Conservation (phyloP, 2,329 filamentous ascomycete species). For the Monosporascus sp. region DNA sequence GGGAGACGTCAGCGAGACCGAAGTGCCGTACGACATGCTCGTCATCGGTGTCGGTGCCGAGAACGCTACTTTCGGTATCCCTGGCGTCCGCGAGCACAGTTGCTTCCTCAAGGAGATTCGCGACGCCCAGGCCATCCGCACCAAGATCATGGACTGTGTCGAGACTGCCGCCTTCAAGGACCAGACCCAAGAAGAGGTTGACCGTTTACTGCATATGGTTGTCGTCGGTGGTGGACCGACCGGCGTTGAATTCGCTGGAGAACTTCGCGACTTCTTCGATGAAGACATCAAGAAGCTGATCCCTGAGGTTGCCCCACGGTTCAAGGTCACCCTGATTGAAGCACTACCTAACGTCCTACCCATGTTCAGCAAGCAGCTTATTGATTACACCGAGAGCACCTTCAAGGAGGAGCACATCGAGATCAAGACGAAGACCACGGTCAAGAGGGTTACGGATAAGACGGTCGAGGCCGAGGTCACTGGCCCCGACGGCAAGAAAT, state of each 20-base stretch:
- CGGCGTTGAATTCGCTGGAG: conserved; percentile 96
- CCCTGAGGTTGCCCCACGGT: conserved; percentile 88
- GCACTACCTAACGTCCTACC: conserved; percentile 93
- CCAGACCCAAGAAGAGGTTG: conserved; percentile 79
- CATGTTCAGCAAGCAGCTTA: conserved; percentile 98
- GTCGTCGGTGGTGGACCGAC: conserved; percentile 90
- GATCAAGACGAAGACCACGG: conserved; percentile 98
- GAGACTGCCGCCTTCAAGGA: conserved; percentile 99
- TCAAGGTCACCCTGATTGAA: conserved; percentile 96
- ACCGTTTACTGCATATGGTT: conserved; percentile 97
- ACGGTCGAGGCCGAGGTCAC: conserved; percentile 85
- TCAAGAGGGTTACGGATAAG: conserved; percentile 93
- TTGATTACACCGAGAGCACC: conserved; percentile 98
- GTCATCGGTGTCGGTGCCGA: conserved; percentile 96
- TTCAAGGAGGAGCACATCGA: conserved; percentile 98
- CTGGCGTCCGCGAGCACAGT: conserved; percentile 88
- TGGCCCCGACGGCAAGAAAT: conserved; percentile 78
- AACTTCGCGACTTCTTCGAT: conserved; percentile 98
- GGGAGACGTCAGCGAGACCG: conserved; percentile 72
- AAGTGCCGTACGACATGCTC: conserved; percentile 96
- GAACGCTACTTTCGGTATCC: conserved; percentile 97
- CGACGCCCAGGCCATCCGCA: conserved; percentile 93
- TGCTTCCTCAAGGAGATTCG: conserved; percentile 98
- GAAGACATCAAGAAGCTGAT: conserved; percentile 97
- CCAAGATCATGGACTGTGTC: conserved; percentile 99